Percentiles rank a stretch among this genome's conserved stretches.
These are phyloP conservation scores for Emericellopsis atlantica DNA, from an alignment of 2,329 filamentous ascomycete genomes.

Conservation along the genomic window DNA sequence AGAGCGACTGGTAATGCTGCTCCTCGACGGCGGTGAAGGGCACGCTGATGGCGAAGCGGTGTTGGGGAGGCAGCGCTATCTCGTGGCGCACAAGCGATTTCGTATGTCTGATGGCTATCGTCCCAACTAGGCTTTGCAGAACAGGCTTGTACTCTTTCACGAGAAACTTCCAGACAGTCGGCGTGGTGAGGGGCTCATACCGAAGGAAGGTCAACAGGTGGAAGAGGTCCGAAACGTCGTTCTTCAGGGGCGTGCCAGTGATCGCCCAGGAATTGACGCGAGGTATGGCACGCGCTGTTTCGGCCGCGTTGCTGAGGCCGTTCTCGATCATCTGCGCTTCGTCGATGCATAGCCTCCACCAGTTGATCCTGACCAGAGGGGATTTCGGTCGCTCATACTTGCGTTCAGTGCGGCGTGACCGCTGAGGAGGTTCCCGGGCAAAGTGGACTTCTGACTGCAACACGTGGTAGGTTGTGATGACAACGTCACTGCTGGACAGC, in stretches of 20 bases:
- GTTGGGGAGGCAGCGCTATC: conserved; percentile 68
- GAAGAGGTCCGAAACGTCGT: conserved; percentile 63
- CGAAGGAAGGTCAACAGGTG: conserved; percentile 72
- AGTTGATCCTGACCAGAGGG: conserved; percentile 67
- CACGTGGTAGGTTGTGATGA: conserved; percentile 55
- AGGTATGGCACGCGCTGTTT: conserved; percentile 67
- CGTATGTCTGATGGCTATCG: conserved; percentile 70
- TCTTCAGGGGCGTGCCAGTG: conserved; percentile 75
- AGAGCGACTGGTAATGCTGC: conserved; percentile 70
- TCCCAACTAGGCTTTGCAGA: conserved; percentile 58
- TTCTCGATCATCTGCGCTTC: conserved; percentile 91
- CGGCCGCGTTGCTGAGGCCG: conserved; percentile 72
- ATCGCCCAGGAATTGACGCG: conserved; percentile 84
- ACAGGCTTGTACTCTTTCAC: conserved; percentile 45
- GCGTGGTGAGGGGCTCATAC: conserved; percentile 62
- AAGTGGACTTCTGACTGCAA: conserved; percentile 75
- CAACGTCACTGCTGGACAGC: conserved; percentile 40
- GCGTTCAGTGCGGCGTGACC: conserved; percentile 51
- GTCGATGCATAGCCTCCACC: conserved; percentile 74
- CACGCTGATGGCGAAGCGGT: conserved; percentile 75
- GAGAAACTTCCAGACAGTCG: conserved; percentile 56
- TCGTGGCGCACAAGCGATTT: conserved; percentile 73
- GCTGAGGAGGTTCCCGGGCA: conserved; percentile 55
- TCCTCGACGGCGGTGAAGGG: conserved; percentile 87
- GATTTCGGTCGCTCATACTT: conserved; percentile 56